Evolutionary conservation across 129 eudicot species (phyloP).

Genomic region (Escallonia herrerae): DNA sequence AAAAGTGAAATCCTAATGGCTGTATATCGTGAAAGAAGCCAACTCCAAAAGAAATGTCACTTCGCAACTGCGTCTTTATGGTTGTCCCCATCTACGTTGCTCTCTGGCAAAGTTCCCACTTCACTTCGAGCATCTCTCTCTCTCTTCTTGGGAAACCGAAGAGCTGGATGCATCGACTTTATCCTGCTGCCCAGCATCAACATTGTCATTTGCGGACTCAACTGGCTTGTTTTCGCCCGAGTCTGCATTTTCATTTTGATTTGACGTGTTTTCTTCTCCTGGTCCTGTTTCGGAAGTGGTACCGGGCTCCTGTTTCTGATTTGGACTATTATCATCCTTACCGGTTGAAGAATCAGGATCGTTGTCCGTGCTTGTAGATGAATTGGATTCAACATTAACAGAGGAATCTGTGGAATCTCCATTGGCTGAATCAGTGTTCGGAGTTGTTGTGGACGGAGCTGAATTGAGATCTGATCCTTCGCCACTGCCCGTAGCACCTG

Average conservation of each 20-base stretch:
- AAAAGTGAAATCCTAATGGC: background rate
- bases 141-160: constrained; percentile 38
- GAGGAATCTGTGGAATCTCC: constrained; percentile 11
- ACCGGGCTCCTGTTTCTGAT: constrained; percentile 15
- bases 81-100: constrained; percentile 22
- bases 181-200: background rate
- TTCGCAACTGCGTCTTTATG: constrained; percentile 40
- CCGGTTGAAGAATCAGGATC: constrained; percentile 12
- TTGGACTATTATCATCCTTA: background rate
- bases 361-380: background rate
- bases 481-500: constrained; percentile 11
- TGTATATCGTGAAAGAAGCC: background rate
- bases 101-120: constrained; percentile 38
- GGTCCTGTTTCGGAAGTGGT: constrained; percentile 9
- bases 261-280: constrained; percentile 20
- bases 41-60: constrained; percentile 5
- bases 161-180: background rate
- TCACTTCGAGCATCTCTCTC: constrained; percentile 41
- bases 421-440: constrained; percentile 4
- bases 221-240: background rate
- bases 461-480: constrained; percentile 1
- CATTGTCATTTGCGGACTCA: background rate
- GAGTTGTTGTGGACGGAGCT: constrained; percentile 8
- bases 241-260: background rate
- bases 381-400: background rate